These are phyloP conservation scores for Dryas octopetala DNA, from an alignment of 306 rosid genomes.

Conservation along the genomic window DNA sequence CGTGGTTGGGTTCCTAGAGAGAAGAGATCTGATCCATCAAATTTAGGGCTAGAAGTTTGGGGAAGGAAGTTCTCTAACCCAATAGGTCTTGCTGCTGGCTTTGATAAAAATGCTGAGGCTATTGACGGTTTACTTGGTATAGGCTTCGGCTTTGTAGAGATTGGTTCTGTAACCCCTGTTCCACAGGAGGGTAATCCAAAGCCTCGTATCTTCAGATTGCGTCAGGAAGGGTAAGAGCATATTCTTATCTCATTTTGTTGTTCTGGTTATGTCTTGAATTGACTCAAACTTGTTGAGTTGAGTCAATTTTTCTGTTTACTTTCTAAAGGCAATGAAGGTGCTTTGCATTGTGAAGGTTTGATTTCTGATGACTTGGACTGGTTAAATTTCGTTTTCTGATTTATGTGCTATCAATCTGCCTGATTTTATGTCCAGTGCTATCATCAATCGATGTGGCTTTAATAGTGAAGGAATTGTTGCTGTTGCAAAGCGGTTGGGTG, in stretches of 20 bases:
- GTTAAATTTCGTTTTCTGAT: conserved; percentile 9
- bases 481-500: conserved; percentile 92
- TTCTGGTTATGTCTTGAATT: conserved; percentile 1
- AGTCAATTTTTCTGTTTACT: conserved; percentile 14
- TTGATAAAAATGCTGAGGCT: conserved; percentile 96
- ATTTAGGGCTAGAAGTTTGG: conserved; percentile 87
- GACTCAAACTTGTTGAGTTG: conserved; percentile 2
- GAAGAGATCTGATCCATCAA: conserved; percentile 77
- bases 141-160: conserved; percentile 97
- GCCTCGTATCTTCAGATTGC: conserved; percentile 90
- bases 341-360: conserved; percentile 13
- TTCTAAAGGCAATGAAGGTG: conserved; percentile 12
- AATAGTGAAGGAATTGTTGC: conserved; percentile 95
- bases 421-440: conserved; percentile 60
- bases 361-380: conserved; percentile 19
- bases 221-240: conserved; percentile 59
- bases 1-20: conserved; percentile 98
- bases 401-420: conserved; percentile 21
- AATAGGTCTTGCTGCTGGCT: conserved; percentile 96
- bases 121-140: conserved; percentile 83
- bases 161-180: conserved; percentile 94
- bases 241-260: conserved; percentile 25
- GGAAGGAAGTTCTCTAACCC: conserved; percentile 97
- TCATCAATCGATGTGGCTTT: conserved; percentile 94
- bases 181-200: conserved; percentile 96